Conservation (phyloP, 805 yeast genomes). For the Metschnikowia picachoensis region DNA sequence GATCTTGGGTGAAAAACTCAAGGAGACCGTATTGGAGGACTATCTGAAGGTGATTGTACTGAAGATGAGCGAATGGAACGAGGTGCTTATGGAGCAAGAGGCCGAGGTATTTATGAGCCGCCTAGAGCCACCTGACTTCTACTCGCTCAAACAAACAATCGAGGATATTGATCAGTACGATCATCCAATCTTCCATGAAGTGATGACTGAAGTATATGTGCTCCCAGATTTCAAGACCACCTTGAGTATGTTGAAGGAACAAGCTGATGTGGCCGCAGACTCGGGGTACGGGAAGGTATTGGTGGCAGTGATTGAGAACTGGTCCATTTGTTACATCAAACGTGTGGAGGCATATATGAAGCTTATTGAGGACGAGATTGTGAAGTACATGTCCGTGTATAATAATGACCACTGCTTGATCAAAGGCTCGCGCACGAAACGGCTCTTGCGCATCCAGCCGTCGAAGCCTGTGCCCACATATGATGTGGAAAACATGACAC, state of each 20-base stretch:
- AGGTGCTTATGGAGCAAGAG: constrained; percentile 64
- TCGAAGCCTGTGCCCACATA: constrained; percentile 12
- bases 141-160: constrained; percentile 48
- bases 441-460: constrained; percentile 27
- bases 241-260: constrained; percentile 82
- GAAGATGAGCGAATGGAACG: constrained; percentile 85
- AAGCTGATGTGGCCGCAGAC: constrained; percentile 82
- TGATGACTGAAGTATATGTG: constrained; percentile 48
- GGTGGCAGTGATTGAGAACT: constrained; percentile 72
- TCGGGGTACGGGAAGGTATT: constrained; percentile 77
- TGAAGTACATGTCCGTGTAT: constrained; percentile 39
- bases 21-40: constrained; percentile 70
- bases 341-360: constrained; percentile 63
- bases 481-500: constrained; percentile 39
- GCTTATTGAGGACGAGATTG: constrained; percentile 45
- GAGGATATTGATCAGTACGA: constrained; percentile 39
- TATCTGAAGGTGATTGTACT: constrained; percentile 65
- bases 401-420: constrained; percentile 35
- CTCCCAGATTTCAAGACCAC: constrained; percentile 77
- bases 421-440: constrained; percentile 43
- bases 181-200: constrained; percentile 28
- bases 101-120: constrained; percentile 60
- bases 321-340: constrained; percentile 54
- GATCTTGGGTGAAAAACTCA: constrained; percentile 66
- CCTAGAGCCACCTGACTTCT: constrained; percentile 68